A percentile compares a stretch with the other conserved stretches of the same genome.
Evolutionary conservation across 1,284 basidiomycete species (phyloP).

Genomic region (Mycena citricolor): DNA sequence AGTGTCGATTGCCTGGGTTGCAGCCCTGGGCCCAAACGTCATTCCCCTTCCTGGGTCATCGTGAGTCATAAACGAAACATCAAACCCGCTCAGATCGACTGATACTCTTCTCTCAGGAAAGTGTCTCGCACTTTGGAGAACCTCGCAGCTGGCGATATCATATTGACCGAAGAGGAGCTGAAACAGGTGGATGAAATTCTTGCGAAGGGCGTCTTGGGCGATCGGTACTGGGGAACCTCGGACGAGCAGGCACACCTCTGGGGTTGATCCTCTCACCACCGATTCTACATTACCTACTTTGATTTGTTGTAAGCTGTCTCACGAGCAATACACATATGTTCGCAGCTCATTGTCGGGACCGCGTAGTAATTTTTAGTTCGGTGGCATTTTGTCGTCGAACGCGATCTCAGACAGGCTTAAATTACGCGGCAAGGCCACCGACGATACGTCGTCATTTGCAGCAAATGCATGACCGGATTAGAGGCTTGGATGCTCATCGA

Average conservation of each 20-base stretch:
- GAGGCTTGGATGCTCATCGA: too few species aligned
- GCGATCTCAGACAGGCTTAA: too few species aligned
- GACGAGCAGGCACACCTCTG: conserved; percentile 11
- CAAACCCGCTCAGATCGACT: not conserved
- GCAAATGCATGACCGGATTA: too few species aligned
- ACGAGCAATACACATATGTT: too few species aligned
- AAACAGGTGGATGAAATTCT: conserved; percentile 27
- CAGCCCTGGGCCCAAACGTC: conserved; percentile 44
- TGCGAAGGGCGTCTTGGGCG: conserved; percentile 11
- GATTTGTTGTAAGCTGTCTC: too few species aligned
- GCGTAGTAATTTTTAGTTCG: too few species aligned
- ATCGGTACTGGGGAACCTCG: conserved; percentile 1
- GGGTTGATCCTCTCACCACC: too few species aligned
- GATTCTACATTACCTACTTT: too few species aligned
- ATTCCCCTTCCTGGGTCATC: conserved; percentile 59
- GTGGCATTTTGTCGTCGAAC: too few species aligned
- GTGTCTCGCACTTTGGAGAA: conserved; percentile 46
- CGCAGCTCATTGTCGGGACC: too few species aligned
- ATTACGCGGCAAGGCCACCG: too few species aligned
- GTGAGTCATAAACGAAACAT: conserved; percentile 27
- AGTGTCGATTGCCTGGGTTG: conserved; percentile 63
- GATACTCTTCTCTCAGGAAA: conserved; percentile 16
- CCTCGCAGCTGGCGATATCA: conserved; percentile 40
- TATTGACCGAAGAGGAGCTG: conserved; percentile 40
- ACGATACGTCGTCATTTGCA: too few species aligned